These are phyloP conservation scores for Lachnellula occidentalis DNA, from an alignment of 2,329 filamentous ascomycete species.

Conservation along the genomic window DNA sequence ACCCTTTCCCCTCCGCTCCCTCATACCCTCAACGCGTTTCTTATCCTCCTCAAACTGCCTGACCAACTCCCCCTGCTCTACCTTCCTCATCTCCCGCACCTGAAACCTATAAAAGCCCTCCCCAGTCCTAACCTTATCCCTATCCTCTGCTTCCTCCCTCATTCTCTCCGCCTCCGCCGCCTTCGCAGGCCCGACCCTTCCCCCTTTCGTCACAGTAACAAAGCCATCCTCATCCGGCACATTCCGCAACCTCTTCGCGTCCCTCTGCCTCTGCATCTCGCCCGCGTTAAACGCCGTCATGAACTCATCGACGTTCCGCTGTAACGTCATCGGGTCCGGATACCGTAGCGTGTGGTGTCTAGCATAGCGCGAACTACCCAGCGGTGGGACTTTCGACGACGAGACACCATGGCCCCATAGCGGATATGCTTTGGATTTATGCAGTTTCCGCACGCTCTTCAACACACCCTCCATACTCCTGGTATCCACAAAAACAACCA, in stretches of 20 bases:
- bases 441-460: constrained; percentile 63
- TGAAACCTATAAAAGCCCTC: constrained; percentile 83
- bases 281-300: constrained; percentile 75
- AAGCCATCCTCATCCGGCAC: constrained; percentile 95
- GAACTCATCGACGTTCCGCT: constrained; percentile 74
- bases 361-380: constrained; percentile 48
- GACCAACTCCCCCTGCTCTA: constrained; percentile 62
- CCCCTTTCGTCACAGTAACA: constrained; percentile 80
- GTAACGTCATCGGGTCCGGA: constrained; percentile 61
- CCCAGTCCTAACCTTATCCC: constrained; percentile 58
- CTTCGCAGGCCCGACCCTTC: constrained; percentile 66
- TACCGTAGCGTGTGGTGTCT: constrained; percentile 67
- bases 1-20: constrained; percentile 52
- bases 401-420: constrained; percentile 63
- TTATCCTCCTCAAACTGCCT: constrained; percentile 72
- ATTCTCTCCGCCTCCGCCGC: constrained; percentile 64
- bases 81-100: constrained; percentile 72
- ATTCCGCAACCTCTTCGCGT: constrained; percentile 60
- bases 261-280: constrained; percentile 58
- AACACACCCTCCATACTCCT: constrained; percentile 70
- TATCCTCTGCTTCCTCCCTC: constrained; percentile 54
- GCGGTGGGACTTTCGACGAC: constrained; percentile 52
- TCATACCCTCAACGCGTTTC: constrained; percentile 65
- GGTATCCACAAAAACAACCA: constrained; percentile 79
- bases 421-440: constrained; percentile 54